Conservation (phyloP, 352 stramenopile species). For the Phytophthora brassicae region DNA sequence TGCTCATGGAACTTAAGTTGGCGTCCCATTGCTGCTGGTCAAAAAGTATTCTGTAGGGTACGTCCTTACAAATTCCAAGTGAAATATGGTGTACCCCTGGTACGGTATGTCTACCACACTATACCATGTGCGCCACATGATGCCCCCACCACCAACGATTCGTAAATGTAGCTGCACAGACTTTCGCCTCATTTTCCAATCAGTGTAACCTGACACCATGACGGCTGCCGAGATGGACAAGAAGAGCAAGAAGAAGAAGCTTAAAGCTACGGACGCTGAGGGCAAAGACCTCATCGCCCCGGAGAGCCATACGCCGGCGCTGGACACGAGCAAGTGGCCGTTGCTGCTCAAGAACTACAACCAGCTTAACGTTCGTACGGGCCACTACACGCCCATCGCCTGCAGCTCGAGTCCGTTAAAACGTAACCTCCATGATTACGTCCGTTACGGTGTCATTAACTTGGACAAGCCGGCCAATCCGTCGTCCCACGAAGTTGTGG, state of each 20-base stretch:
- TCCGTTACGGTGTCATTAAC: conserved; percentile 99
- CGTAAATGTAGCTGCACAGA: not conserved
- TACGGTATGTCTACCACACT: not conserved
- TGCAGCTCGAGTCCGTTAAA: conserved; percentile 96
- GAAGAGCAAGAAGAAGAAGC: conserved; percentile 90
- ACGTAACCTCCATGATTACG: conserved; percentile 96
- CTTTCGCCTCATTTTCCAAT: not conserved
- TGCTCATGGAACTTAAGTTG: conserved; percentile 97
- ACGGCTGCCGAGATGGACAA: conserved; percentile 73
- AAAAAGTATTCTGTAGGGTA: not conserved
- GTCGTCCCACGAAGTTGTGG: conserved; percentile 99
- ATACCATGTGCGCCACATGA: conserved; percentile 20
- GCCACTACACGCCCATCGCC: conserved; percentile 99
- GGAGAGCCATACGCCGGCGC: conserved; percentile 81
- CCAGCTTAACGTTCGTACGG: conserved; percentile 97
- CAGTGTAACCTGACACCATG: no score
- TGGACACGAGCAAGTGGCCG: conserved; percentile 98
- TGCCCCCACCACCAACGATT: conserved; percentile 26
- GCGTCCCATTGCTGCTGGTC: conserved; percentile 61
- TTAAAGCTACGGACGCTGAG: conserved; percentile 56
- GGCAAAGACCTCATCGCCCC: conserved; percentile 81
- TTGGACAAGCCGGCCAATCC: conserved; percentile 99
- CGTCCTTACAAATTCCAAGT: conserved; percentile 22
- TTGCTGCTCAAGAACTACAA: conserved; percentile 99
- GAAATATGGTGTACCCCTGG: not conserved